Base-by-base conservation (phyloP, 192 early-diverging fungal species). In the Coemansia sp. region DNA sequence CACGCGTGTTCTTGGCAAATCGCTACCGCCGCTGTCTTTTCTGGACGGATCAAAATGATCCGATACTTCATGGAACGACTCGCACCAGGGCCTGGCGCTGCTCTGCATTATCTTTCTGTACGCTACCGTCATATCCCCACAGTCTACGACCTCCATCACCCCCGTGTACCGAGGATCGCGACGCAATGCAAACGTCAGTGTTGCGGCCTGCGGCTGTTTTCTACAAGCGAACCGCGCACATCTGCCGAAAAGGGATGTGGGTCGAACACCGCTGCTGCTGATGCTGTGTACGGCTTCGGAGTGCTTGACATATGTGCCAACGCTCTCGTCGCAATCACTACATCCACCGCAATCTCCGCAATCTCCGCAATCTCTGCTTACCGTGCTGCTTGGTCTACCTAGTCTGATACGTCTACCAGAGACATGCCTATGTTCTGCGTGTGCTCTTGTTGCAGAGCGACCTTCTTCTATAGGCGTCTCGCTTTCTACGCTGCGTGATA, bases 41-140 rank as follows among this genome's bases (percentile, higher is more conserved):
- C n/a, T n/a, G n/a, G n/a, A n/a, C n/a, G n/a, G n/a, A n/a, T n/a
- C n/a, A n/a, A n/a, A n/a, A n/a, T 45, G 33, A 3, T 6, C 24
- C 4, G 19, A 14, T 9, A 52, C 62, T n/a, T 58, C 24, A 44
- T 74, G 64, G 39, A 74, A 74, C 32, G 64, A 55, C 43, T 66
- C 54, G 20, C 59, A 50, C 71, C 71, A 64, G 14, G 47, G 34
- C 42, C 41, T 58, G 9, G 14, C 20, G 9, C 57, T 51, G 14
- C 37, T 2, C 11, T 48, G 53, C 6, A 47, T 25, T 23, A 74
- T 58, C 5, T 58, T 61, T 11, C 71, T 54, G 33, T 74, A 74
- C 9, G 40, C 64, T 0, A 66, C 58, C 4, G 26, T 2, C 24
- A 33, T 38, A 17, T 60, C 49, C 13, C 48, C 55, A 33, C 55